These are phyloP conservation scores for Fusarium abutilonis DNA, from an alignment of 2,329 filamentous ascomycete species.

Conservation along the genomic window DNA sequence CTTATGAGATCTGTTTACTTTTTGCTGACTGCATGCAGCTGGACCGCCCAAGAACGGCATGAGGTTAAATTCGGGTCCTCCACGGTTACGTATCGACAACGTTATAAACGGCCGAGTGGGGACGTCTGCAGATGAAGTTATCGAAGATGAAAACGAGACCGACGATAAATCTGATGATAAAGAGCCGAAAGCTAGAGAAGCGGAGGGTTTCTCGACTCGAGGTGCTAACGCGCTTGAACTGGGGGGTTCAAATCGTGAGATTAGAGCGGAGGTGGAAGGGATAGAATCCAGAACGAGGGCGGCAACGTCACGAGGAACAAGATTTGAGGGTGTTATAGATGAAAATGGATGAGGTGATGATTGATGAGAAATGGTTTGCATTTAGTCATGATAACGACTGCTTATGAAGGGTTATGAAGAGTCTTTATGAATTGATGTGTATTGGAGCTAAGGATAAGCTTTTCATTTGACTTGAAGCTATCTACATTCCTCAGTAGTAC, in stretches of 20 bases:
- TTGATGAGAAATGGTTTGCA: conserved; percentile 22
- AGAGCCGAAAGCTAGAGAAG: conserved; percentile 8
- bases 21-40: conserved; percentile 45
- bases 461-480: not conserved
- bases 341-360: conserved; percentile 28
- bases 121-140: conserved; percentile 40
- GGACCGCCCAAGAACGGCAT: conserved; percentile 53
- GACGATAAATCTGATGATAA: conserved; percentile 29
- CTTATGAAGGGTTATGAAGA: conserved; percentile 9
- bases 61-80: conserved; percentile 51
- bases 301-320: conserved; percentile 6
- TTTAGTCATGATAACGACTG: conserved; percentile 26
- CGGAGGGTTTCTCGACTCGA: conserved; percentile 19
- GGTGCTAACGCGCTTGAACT: conserved; percentile 7
- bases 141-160: conserved; percentile 35
- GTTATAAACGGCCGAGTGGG: conserved; percentile 50
- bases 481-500: not conserved
- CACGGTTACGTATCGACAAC: conserved; percentile 53
- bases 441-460: not conserved
- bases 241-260: not conserved
- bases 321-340: not conserved
- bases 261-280: not conserved
- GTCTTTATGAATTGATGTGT: not conserved
- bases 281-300: conserved; percentile 9
- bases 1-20: not conserved